phyloP scores from a whole-genome alignment of 2,329 filamentous ascomycete genomes.

The Fonsecaea nubica region DNA sequence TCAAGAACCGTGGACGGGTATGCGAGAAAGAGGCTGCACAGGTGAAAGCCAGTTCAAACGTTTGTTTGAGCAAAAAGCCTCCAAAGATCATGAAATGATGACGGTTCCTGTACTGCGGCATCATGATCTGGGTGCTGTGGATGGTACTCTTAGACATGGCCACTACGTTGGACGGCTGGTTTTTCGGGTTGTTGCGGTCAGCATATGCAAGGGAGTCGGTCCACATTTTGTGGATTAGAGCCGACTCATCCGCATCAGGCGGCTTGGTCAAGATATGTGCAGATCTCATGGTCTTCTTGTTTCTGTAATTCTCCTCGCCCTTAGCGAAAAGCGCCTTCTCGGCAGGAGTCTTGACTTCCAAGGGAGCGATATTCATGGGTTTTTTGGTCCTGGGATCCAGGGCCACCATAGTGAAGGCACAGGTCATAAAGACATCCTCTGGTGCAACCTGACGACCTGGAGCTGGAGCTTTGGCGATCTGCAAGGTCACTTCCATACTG shows the following conservation, averaged over 20 bases:
- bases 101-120: constrained; percentile 72
- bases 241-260: constrained; percentile 73
- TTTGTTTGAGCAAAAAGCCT: constrained; percentile 75
- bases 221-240: constrained; percentile 77
- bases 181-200: constrained; percentile 62
- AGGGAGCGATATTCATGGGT: constrained; percentile 66
- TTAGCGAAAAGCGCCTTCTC: constrained; percentile 68
- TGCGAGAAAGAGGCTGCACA: constrained; percentile 75
- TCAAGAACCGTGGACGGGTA: constrained; percentile 72
- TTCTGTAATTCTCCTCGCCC: constrained; percentile 70
- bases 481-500: constrained; percentile 75
- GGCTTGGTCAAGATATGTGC: constrained; percentile 69
- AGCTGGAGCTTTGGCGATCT: constrained; percentile 71
- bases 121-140: constrained; percentile 74
- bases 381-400: constrained; percentile 72
- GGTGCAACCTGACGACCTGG: constrained; percentile 60
- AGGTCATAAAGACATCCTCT: constrained; percentile 72
- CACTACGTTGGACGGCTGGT: constrained; percentile 63
- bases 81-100: constrained; percentile 78
- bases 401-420: constrained; percentile 79
- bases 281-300: constrained; percentile 68
- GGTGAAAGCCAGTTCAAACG: constrained; percentile 78
- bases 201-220: constrained; percentile 68
- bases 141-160: constrained; percentile 70
- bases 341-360: constrained; percentile 67